A percentile compares a stretch with the other conserved stretches of the same genome.
Evolutionary conservation across 768 basidiomycete species (phyloP).

Genomic region (Trametes maxima): DNA sequence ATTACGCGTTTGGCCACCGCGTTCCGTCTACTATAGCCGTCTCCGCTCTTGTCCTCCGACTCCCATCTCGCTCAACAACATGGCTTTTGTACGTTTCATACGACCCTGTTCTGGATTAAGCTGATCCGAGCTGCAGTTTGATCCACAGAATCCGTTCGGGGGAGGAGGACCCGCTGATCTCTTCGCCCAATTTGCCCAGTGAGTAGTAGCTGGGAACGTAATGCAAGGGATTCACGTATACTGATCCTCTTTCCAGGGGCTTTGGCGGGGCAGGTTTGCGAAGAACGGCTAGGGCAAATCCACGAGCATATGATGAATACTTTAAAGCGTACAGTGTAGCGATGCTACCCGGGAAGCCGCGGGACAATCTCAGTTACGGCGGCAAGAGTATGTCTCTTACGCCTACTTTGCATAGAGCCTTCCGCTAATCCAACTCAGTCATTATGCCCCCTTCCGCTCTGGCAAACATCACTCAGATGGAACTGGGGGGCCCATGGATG

Average conservation of each 20-base stretch:
- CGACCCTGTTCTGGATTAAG: too few species aligned
- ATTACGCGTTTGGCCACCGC: constrained; percentile 22
- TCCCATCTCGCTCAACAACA: constrained; percentile 22
- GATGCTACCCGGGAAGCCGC: constrained; percentile 84
- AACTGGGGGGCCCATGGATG: constrained; percentile 92
- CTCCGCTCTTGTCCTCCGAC: constrained; percentile 27
- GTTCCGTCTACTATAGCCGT: constrained; percentile 9
- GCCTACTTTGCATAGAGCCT: constrained; percentile 16
- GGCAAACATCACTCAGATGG: constrained; percentile 82
- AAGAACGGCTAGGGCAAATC: constrained; percentile 51
- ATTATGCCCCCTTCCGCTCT: constrained; percentile 97
- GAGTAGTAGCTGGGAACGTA: constrained; percentile 27
- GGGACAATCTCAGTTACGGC: constrained; percentile 93
- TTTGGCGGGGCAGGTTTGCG: constrained; percentile 55
- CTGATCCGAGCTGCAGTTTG: constrained; percentile 37
- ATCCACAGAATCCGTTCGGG: constrained; percentile 35
- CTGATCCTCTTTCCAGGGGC: constrained; percentile 42
- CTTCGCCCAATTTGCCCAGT: constrained; percentile 70
- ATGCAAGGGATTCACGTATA: background rate
- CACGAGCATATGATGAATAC: constrained; percentile 87
- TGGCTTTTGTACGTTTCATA: constrained; percentile 42
- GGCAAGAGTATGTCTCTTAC: constrained; percentile 82
- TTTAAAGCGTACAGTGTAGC: constrained; percentile 94
- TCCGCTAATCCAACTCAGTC: constrained; percentile 49
- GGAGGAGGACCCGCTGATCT: constrained; percentile 59